Percentiles rank a stretch among this genome's conserved stretches.
These are phyloP conservation scores for Suillus subalutaceus DNA, from an alignment of 768 basidiomycete species.

Conservation along the genomic window DNA sequence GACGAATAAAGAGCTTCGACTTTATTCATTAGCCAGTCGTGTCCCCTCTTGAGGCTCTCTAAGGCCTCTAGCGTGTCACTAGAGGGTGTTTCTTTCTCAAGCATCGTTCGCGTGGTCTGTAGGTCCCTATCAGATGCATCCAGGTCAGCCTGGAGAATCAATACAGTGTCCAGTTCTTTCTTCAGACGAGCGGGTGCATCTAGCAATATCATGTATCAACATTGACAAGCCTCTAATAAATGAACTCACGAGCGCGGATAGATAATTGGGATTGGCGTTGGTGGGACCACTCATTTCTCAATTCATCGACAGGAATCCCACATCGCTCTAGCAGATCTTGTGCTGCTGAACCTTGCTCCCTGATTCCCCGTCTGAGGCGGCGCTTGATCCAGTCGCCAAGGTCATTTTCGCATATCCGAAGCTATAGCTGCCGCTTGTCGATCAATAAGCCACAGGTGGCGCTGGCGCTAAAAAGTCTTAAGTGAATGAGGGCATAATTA, in stretches of 20 bases:
- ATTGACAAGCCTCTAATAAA: no score
- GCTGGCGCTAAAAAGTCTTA: constrained; percentile 17
- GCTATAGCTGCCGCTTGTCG: constrained; percentile 32
- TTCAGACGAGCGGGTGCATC: constrained; percentile 29
- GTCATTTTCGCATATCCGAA: constrained; percentile 24
- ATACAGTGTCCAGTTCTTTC: constrained; percentile 35
- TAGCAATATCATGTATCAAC: background rate
- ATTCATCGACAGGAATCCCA: background rate
- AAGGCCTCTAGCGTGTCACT: constrained; percentile 20
- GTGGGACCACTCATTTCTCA: constrained; percentile 7
- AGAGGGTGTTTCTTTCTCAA: constrained; percentile 14
- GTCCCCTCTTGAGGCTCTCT: constrained; percentile 17
- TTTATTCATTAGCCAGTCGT: constrained; percentile 6
- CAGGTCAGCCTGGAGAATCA: constrained; percentile 34
- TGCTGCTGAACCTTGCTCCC: constrained; percentile 9
- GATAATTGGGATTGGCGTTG: constrained; percentile 13
- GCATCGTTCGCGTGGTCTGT: constrained; percentile 5
- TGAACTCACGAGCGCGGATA: constrained; percentile 8
- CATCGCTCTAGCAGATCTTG: constrained; percentile 1
- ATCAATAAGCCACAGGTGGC: constrained; percentile 39
- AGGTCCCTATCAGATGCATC: constrained; percentile 29
- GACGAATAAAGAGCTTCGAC: no score
- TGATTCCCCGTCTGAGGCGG: constrained; percentile 21
- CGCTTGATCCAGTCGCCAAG: constrained; percentile 38
- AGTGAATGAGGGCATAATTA: no score